Evolutionary conservation across 495 filamentous ascomycete species (phyloP).

Genomic region (Hyaloscypha variabilis): DNA sequence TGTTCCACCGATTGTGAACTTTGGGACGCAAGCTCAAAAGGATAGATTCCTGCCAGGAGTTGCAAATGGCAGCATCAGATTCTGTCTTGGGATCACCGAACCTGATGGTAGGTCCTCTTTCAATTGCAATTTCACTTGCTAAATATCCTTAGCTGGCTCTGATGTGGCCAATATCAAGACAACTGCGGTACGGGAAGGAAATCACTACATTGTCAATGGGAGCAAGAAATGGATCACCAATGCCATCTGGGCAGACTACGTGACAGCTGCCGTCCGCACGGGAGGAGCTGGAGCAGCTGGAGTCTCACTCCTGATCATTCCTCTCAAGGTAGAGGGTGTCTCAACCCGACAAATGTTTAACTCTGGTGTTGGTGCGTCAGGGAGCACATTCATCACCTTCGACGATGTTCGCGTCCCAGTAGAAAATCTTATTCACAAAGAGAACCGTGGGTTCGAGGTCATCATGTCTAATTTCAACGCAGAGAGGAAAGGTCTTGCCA

Average conservation of each 20-base stretch:
- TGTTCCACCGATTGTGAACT: slow-evolving; percentile 54
- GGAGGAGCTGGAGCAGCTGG: slow-evolving; percentile 50
- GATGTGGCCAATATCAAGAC: slow-evolving; percentile 58
- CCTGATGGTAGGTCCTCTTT: slow-evolving; percentile 39
- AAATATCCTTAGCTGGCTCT: slow-evolving; percentile 40
- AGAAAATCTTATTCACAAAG: slow-evolving; percentile 45
- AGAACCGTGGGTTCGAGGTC: slow-evolving; percentile 50
- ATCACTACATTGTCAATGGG: slow-evolving; percentile 56
- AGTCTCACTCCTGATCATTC: slow-evolving; percentile 55
- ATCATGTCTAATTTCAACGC: slow-evolving; percentile 57
- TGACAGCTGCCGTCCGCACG: slow-evolving; percentile 57
- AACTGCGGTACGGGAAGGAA: slow-evolving; percentile 46
- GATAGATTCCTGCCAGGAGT: slow-evolving; percentile 50
- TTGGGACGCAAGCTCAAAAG: slow-evolving; percentile 52
- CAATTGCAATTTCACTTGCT: neutral
- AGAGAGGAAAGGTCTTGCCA: slow-evolving; percentile 47
- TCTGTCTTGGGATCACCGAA: slow-evolving; percentile 60
- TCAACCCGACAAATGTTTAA: slow-evolving; percentile 37
- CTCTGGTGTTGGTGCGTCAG: slow-evolving; percentile 33
- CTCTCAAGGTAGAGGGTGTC: slow-evolving; percentile 48
- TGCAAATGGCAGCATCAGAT: slow-evolving; percentile 48
- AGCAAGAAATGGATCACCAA: slow-evolving; percentile 64
- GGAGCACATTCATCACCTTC: slow-evolving; percentile 50
- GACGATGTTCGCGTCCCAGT: slow-evolving; percentile 50
- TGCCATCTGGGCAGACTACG: slow-evolving; percentile 55